Percentiles rank a stretch among this genome's conserved stretches.
Conservation (phyloP, 139 green algal genomes). For the Haematococcus lacustris region DNA sequence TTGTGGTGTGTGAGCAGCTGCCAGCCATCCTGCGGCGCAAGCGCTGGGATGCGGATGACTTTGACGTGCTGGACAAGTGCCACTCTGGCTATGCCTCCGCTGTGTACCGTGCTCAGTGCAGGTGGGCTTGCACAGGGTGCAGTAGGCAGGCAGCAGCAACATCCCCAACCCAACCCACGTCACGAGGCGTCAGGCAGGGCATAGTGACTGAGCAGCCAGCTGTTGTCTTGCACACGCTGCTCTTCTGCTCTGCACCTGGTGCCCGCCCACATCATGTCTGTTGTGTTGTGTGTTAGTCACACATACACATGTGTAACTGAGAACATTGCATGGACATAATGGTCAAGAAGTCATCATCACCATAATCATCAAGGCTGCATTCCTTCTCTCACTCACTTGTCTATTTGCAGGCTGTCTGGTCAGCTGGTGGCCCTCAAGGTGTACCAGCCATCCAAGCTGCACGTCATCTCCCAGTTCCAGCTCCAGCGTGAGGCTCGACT, state of each 20-base stretch:
- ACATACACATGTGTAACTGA: too few relatives aligned
- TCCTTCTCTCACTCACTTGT: too few relatives aligned
- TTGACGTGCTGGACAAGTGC: conserved; percentile 5
- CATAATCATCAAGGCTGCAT: too few relatives aligned
- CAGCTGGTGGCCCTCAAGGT: conserved; percentile 39
- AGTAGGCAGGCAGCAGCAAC: neutral
- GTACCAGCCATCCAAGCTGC: conserved; percentile 25
- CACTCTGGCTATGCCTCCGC: conserved; percentile 14
- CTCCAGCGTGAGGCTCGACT: conserved; percentile 22
- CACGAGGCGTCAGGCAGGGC: too few relatives aligned
- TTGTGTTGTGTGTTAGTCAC: too few relatives aligned
- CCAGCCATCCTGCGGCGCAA: conserved; percentile 6
- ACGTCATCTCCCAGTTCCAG: conserved; percentile 23
- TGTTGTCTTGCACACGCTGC: too few relatives aligned
- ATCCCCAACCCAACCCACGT: neutral
- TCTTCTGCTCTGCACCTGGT: too few relatives aligned
- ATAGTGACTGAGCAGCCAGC: too few relatives aligned
- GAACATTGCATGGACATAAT: too few relatives aligned
- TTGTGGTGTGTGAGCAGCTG: conserved; percentile 10
- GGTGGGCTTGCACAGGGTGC: too few relatives aligned
- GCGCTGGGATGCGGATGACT: conserved; percentile 10
- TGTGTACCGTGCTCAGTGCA: conserved; percentile 15
- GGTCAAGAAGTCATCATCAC: too few relatives aligned
- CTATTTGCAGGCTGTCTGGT: conserved; percentile 22
- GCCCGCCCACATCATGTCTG: too few relatives aligned